Evolutionary conservation across 163 green algal species (phyloP), one percentile per base, ranked within the genome.

Genomic region (Trebouxiophyceae sp.): DNA sequence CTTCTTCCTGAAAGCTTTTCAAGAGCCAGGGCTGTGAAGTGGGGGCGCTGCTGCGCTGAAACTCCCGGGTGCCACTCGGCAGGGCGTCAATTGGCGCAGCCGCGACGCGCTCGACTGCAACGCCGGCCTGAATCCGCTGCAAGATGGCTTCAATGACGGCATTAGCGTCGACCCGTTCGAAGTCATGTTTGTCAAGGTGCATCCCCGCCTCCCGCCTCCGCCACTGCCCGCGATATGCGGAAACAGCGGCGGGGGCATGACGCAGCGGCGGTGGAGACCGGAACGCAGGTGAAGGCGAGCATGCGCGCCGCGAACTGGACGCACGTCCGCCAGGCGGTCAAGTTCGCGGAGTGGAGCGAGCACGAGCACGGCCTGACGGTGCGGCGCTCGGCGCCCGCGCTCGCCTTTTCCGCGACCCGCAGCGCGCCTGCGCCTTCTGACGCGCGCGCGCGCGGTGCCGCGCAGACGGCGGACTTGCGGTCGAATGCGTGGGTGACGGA

Each of bases 111-210:
- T 65, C 60, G 62, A 50, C 54, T 92, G 85, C 78, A 91, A 92
- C 61, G 77, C 80, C 47, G 81, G 80, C 31, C 68, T 70, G 22
- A 84, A 87, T 71, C 81, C 81, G 19, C 64, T 81, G n/a, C 74
- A 78, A 34, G 54, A 79, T n/a, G 57, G 44, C n/a, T 77, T 81
- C 29, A 74, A 85, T n/a, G 81, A 87, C 32, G 81, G 78, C 34
- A 56, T 75, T 6, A 71, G 54, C 5, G 66, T 77, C 4, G 65
- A 75, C 16, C 73, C 73, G 1, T 61, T 80, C 39, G 74, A 87
- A 33, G 77, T 83, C 2, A 75, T 86, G 65, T 87, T 87, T 66
- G 67, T 85, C 33, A 85, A 81, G 33, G 79, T 77, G 4, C n/a
- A 33, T n/a, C 19, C 16, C 56, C 12, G 2, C 12, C 27, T 44